phyloP scores from a whole-genome alignment of 2,329 filamentous ascomycete species.

The Fusarium avenaceum region DNA sequence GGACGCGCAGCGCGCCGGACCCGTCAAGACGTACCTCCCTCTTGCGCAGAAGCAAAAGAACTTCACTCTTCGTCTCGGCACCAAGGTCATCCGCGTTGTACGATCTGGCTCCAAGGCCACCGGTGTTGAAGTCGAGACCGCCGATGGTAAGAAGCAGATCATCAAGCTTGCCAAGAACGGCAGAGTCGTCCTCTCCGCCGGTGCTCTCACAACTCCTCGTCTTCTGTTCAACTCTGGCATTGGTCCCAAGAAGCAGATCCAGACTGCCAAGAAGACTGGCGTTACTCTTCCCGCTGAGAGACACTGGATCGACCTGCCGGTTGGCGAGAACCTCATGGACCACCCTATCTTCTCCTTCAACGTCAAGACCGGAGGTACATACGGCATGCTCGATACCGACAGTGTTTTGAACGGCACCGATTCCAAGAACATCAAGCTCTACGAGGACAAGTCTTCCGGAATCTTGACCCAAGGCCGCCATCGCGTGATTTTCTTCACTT shows the following conservation, averaged over 20 bases:
- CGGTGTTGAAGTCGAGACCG: constrained; percentile 72
- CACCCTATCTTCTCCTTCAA: constrained; percentile 58
- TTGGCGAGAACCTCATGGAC: constrained; percentile 69
- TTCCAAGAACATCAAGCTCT: constrained; percentile 74
- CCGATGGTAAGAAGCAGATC: constrained; percentile 60
- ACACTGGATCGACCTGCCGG: constrained; percentile 69
- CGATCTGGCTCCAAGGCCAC: constrained; percentile 72
- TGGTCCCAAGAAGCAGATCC: constrained; percentile 71
- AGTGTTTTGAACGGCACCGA: constrained; percentile 61
- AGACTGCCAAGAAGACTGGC: constrained; percentile 65
- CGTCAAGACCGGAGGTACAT: constrained; percentile 41
- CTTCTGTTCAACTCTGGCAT: constrained; percentile 72
- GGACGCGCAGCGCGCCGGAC: constrained; percentile 74
- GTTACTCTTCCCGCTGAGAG: constrained; percentile 62
- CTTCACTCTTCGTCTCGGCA: constrained; percentile 75
- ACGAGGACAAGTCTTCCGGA: constrained; percentile 65
- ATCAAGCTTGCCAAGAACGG: constrained; percentile 72
- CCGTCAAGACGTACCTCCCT: constrained; percentile 78
- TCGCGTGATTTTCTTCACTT: constrained; percentile 68
- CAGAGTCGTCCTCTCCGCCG: constrained; percentile 75
- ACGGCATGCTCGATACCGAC: constrained; percentile 55
- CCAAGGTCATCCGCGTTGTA: constrained; percentile 73
- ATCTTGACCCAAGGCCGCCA: constrained; percentile 75
- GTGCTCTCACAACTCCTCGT: constrained; percentile 76
- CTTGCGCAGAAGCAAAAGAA: constrained; percentile 69